phyloP scores from a whole-genome alignment of 768 basidiomycete species.

The Termitomyces sp. region DNA sequence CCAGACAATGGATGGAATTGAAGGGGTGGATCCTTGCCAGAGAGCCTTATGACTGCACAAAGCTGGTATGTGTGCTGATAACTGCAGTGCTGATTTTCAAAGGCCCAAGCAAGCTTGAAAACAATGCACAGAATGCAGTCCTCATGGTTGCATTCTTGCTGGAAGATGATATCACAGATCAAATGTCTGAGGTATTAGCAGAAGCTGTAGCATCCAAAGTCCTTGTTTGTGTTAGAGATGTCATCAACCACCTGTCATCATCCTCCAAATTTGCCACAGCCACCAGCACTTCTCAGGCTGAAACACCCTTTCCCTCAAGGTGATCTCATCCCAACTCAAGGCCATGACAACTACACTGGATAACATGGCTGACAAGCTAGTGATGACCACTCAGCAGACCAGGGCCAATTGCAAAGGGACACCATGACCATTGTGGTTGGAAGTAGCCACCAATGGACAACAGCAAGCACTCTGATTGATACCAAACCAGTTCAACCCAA shows the following conservation, averaged over 20 bases:
- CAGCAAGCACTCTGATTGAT: neutral
- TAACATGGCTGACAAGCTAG: neutral
- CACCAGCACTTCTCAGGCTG: neutral
- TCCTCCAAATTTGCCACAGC: neutral
- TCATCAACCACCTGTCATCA: neutral
- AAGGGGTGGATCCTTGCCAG: conserved; percentile 2
- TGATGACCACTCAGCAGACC: neutral
- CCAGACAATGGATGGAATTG: neutral
- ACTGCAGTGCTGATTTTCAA: neutral
- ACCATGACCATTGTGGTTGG: neutral
- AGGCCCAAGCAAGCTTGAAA: neutral
- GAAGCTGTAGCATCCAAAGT: neutral
- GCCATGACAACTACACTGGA: neutral
- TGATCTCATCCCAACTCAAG: neutral
- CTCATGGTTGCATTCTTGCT: conserved; percentile 1
- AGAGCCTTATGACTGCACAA: neutral
- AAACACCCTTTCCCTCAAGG: conserved; percentile 2
- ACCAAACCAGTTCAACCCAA: neutral
- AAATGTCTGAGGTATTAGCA: neutral
- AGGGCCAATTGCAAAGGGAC: neutral
- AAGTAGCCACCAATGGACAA: neutral
- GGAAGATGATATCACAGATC: conserved; percentile 3
- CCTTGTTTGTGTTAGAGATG: too few relatives aligned
- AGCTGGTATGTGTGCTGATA: conserved; percentile 1
- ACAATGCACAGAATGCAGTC: neutral